Base-by-base conservation (phyloP, 495 filamentous ascomycete species). In the Penicillium longicatenatum region DNA sequence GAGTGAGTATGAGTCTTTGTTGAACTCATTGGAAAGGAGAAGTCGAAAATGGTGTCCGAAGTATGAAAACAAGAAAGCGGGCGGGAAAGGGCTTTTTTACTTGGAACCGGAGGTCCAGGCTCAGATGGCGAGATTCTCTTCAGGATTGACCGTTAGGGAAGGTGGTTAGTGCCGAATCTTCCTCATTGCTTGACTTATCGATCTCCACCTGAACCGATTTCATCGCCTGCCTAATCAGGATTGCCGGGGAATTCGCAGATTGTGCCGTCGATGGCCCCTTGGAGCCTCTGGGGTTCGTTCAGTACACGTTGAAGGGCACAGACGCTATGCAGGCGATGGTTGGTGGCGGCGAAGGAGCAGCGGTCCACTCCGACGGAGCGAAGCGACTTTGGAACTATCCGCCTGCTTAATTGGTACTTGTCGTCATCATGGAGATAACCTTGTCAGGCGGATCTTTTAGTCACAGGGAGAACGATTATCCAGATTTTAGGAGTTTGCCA, bases 101-200 rank as follows among this genome's bases (percentile, higher is more conserved):
- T 14, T 45, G 42, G 42, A 45, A 45, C 42, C 42, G 42, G 42
- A 45, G 21, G 57, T 35, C 31, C 56, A 56, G 55, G 60, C 41
- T 43, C 50, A 52, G 19, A 45, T 33, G 48, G 50, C 52, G 44
- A 64, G 66, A 67, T 69, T 50, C 64, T 62, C 67, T 63, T 59
- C 45, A 61, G 37, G 45, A 46, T 60, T 54, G 65, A 70, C 67
- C 57, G 50, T 70, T 68, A 54, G 43, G 67, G 67, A 70, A 70
- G 67, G 67, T 70, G 65, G 58, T 60, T 68, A 67, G 57, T 39
- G 35, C 45, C 41, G 16, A 17, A 54, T 54, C 42, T 55, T 51
- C 31, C 47, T 50, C 47, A 52, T 26, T 52, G 41, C 52, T 44
- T 46, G 52, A 45, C 24, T 24, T 24, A 21, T 41, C 21, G 22